phyloP scores from a whole-genome alignment of 768 basidiomycete genomes.

The Lactifluus subvellereus region DNA sequence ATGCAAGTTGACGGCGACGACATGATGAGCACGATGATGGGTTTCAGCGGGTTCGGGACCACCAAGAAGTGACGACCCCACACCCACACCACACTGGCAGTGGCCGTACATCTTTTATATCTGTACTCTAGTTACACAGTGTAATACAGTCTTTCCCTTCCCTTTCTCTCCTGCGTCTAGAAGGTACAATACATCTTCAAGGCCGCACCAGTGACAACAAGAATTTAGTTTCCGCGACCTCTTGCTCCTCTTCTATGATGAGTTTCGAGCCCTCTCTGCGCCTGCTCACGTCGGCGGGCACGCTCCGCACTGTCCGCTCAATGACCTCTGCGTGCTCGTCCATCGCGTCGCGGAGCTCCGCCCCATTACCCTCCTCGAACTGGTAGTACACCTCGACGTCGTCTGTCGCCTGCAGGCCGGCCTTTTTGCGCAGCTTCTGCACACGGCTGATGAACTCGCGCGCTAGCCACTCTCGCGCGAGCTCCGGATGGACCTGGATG shows the following conservation, averaged over 20 bases:
- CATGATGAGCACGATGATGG: slow-evolving; percentile 85
- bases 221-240: slow-evolving; percentile 76
- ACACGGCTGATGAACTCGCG: slow-evolving; percentile 89
- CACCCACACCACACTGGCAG: neutral
- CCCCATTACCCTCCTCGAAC: slow-evolving; percentile 64
- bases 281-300: slow-evolving; percentile 55
- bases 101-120: slow-evolving; percentile 14
- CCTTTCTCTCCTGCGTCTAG: slow-evolving; percentile 4
- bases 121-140: slow-evolving; percentile 31
- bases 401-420: slow-evolving; percentile 91
- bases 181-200: slow-evolving; percentile 29
- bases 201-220: slow-evolving; percentile 56
- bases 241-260: slow-evolving; percentile 83
- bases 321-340: slow-evolving; percentile 63
- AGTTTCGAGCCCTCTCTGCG: slow-evolving; percentile 44
- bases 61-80: slow-evolving; percentile 60
- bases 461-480: slow-evolving; percentile 82
- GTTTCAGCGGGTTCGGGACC: slow-evolving; percentile 85
- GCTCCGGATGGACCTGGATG: slow-evolving; percentile 77
- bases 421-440: slow-evolving; percentile 93
- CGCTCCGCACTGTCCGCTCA: slow-evolving; percentile 64
- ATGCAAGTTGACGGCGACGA: slow-evolving; percentile 49
- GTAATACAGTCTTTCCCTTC: slow-evolving; percentile 28
- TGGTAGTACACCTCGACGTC: slow-evolving; percentile 84
- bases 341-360: slow-evolving; percentile 60